Percentiles rank a stretch among this genome's conserved stretches.
phyloP scores from a whole-genome alignment of 73 alveolate species.

The Stentor coeruleus region DNA sequence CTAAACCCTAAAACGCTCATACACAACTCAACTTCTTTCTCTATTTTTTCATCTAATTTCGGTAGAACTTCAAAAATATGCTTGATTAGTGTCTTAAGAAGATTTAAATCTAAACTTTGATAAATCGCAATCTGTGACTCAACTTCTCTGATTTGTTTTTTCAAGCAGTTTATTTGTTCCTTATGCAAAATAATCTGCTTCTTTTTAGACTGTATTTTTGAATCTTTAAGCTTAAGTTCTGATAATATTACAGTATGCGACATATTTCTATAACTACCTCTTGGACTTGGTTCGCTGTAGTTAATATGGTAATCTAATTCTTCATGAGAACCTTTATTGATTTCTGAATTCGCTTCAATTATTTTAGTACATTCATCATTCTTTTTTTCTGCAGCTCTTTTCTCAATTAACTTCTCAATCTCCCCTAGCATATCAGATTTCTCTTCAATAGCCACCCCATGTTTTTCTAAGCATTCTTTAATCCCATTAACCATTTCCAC shows the following conservation, averaged over 20 bases:
- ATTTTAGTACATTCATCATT: not conserved
- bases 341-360: too few species aligned
- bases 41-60: not conserved
- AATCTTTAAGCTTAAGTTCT: not conserved
- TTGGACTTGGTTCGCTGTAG: not conserved
- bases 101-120: not conserved
- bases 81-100: not conserved
- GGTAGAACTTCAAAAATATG: not conserved
- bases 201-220: not conserved
- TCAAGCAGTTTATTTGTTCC: not conserved
- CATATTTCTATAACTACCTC: not conserved
- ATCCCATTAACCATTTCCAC: not conserved
- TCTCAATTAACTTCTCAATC: not conserved
- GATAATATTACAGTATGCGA: not conserved
- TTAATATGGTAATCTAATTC: not conserved
- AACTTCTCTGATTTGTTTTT: not conserved
- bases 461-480: not conserved
- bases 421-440: not conserved
- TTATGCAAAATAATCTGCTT: not conserved
- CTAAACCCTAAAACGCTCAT: not conserved
- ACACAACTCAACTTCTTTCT: not conserved
- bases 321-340: not conserved
- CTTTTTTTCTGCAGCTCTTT: not conserved
- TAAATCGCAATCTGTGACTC: not conserved
- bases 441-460: not conserved